Base-by-base conservation (phyloP, 2,329 filamentous ascomycete species). In the Arthrobotrys musiformis region DNA sequence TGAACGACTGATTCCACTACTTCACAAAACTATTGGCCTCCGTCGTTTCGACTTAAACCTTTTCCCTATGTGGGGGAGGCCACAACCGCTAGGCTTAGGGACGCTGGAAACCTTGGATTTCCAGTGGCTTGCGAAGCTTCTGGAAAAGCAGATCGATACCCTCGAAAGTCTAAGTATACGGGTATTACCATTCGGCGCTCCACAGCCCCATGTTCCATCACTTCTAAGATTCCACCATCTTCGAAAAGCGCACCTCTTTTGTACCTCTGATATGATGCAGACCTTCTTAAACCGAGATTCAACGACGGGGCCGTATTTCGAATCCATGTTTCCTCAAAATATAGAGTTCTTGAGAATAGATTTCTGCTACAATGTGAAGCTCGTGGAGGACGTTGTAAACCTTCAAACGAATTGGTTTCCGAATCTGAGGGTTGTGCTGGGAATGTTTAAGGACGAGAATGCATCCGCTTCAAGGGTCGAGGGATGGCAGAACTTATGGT, bases 341-440 rank as follows among this genome's bases (percentile, higher is more conserved):
- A 17, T 76, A 9, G 64, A 76, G 17, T 7, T 40, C 13, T 22
- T 76, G 15, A 46, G 48, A 13, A 13, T 76, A 7, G 72, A 76
- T 50, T 66, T 70, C 28, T 50, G 62, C 3, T 11, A 7, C 26
- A 9, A 42, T n/a, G 7, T 42, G 0, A 15, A 44, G 0, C 28
- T 76, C 19, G 33, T 22, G 5, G 5, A 15, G 4, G 26, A 64
- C 1, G 50, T n/a, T 22, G 33, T 54, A n/a, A 11, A 60, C 6
- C 13, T 67, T 24, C 8, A 5, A 2, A 35, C 17, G 5, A 28
- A 8, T 0, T 26, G 66, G 35, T 64, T 70, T 26, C 72, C 72
- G 9, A 30, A 24, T 4, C n/a, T 76, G 22, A 56, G 2, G 5
- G 52, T 75, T 3, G 4, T 28, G 7, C 15, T 33, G 28, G 24